A percentile compares a stretch with the other conserved stretches of the same genome.
Evolutionary conservation across 768 basidiomycete species (phyloP).

Genomic region (Psilocybe subaeruginosa): DNA sequence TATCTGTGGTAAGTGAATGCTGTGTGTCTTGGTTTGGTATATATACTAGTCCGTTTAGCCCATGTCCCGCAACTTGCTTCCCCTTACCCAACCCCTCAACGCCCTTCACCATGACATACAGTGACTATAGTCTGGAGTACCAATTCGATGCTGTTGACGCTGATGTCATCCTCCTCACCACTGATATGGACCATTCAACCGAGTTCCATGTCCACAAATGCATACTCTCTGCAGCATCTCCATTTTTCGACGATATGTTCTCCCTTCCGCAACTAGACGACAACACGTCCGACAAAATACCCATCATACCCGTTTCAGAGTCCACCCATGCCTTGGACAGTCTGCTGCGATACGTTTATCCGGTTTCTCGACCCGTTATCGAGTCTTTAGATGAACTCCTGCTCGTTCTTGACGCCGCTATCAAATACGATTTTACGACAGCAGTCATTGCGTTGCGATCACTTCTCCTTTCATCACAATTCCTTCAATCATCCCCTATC

Average conservation of each 20-base stretch:
- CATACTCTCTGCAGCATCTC: conserved; percentile 64
- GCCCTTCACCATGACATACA: conserved; percentile 6
- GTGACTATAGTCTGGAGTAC: conserved; percentile 13
- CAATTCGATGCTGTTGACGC: conserved; percentile 37
- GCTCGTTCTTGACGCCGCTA: conserved; percentile 51
- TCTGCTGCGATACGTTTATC: conserved; percentile 66
- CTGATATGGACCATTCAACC: conserved; percentile 33
- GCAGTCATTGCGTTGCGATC: conserved; percentile 52
- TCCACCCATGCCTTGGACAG: conserved; percentile 42
- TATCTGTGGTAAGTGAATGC: neutral
- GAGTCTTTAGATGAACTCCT: conserved; percentile 56
- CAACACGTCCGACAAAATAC: conserved; percentile 25
- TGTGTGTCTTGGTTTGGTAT: conserved; percentile 3
- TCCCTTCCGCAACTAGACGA: conserved; percentile 51
- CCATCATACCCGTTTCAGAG: conserved; percentile 62
- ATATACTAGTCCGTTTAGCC: neutral
- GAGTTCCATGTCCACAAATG: conserved; percentile 65
- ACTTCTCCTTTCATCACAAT: conserved; percentile 51
- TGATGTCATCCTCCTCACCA: conserved; percentile 27
- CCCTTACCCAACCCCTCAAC: neutral
- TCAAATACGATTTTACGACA: conserved; percentile 64
- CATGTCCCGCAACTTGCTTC: neutral
- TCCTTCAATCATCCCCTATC: conserved; percentile 49
- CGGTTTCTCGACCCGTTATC: conserved; percentile 56
- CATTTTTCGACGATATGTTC: conserved; percentile 74